A percentile compares a stretch with the other conserved stretches of the same genome.
phyloP scores from a whole-genome alignment of 345 rosid species.

The Syzygium jambos region DNA sequence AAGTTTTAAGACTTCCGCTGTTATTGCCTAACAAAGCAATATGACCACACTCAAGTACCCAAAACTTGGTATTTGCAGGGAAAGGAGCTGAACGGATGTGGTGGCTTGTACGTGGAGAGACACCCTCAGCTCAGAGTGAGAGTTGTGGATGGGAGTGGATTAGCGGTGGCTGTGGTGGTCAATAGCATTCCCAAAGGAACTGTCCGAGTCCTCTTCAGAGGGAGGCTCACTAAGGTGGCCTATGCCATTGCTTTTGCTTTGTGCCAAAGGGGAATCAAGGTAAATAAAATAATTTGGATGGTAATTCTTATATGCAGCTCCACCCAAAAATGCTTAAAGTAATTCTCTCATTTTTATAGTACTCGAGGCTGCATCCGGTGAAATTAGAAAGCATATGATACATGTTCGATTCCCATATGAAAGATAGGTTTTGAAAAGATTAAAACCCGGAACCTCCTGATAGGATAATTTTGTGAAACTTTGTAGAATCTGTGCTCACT shows the following conservation, averaged over 20 bases:
- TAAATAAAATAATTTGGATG: neutral
- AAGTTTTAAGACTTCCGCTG: neutral
- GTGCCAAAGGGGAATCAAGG: neutral
- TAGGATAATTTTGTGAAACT: neutral
- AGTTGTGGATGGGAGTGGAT: slow-evolving; percentile 10
- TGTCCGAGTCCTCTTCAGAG: slow-evolving; percentile 2
- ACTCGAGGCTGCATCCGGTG: neutral
- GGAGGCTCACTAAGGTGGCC: slow-evolving; percentile 6
- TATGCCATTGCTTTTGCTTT: neutral
- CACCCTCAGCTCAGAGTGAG: neutral
- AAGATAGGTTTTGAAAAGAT: neutral
- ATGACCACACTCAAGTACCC: neutral
- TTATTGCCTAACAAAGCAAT: neutral
- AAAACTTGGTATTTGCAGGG: neutral
- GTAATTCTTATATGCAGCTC: neutral
- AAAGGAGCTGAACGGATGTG: slow-evolving; percentile 6
- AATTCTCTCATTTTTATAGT: neutral
- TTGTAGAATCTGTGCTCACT: neutral
- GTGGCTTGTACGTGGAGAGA: neutral
- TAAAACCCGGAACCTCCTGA: neutral
- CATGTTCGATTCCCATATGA: neutral
- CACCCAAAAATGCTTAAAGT: neutral
- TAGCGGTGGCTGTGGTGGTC: slow-evolving; percentile 2
- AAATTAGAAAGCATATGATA: neutral
- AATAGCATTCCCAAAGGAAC: slow-evolving; percentile 8